phyloP scores from a whole-genome alignment of 768 basidiomycete genomes.

The Pleurotus citrinopileatus region DNA sequence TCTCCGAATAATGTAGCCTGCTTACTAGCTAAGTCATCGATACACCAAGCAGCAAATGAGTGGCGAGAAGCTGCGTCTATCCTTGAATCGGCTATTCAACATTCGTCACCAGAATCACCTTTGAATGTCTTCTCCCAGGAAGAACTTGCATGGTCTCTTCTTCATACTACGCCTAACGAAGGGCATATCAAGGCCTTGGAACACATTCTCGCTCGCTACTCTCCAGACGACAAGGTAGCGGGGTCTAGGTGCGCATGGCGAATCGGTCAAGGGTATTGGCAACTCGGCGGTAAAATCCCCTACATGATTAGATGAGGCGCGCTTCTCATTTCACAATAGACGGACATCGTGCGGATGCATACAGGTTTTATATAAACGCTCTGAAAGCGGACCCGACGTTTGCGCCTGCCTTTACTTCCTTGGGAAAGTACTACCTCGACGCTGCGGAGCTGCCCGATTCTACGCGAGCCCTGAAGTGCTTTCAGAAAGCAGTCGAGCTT shows the following conservation, averaged over 20 bases:
- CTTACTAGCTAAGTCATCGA: conserved; percentile 73
- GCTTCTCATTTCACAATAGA: conserved; percentile 28
- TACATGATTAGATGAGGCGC: background rate
- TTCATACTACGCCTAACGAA: conserved; percentile 47
- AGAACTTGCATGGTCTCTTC: conserved; percentile 83
- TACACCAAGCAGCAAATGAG: conserved; percentile 57
- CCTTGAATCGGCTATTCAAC: conserved; percentile 56
- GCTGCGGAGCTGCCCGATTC: conserved; percentile 70
- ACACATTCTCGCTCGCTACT: conserved; percentile 33
- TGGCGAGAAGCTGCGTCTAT: conserved; percentile 66
- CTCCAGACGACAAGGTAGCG: conserved; percentile 39
- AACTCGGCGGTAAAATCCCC: conserved; percentile 55
- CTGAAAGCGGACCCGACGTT: conserved; percentile 73
- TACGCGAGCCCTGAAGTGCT: conserved; percentile 88
- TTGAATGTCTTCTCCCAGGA: conserved; percentile 66
- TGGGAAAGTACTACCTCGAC: conserved; percentile 87
- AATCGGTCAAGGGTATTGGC: conserved; percentile 75
- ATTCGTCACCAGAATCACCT: conserved; percentile 42
- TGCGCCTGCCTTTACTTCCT: conserved; percentile 90
- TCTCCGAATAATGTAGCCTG: conserved; percentile 62
- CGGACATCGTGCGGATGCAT: conserved; percentile 59
- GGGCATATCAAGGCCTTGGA: conserved; percentile 47
- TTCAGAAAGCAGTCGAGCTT: conserved; percentile 97
- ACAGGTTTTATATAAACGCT: conserved; percentile 74
- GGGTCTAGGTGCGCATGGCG: conserved; percentile 83